phyloP scores from a whole-genome alignment of 805 yeast species.

The Monosporozyma unispora region DNA sequence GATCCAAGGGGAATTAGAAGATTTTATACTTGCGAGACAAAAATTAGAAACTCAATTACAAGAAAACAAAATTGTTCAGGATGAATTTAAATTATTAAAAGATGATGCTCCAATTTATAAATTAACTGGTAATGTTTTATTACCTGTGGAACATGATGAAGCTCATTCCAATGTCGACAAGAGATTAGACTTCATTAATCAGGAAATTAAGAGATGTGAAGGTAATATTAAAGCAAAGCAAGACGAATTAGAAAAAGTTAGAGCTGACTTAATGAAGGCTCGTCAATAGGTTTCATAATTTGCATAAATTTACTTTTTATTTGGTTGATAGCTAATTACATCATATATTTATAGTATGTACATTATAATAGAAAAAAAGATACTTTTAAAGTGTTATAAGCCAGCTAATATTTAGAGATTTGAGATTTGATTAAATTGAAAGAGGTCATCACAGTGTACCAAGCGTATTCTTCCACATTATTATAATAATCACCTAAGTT shows the following conservation, averaged over 20 bases:
- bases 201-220: conserved; percentile 75
- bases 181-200: conserved; percentile 77
- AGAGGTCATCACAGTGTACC: conserved; percentile 56
- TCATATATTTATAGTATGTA: not conserved
- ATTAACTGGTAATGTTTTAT: conserved; percentile 81
- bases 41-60: conserved; percentile 88
- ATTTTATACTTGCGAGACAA: conserved; percentile 64
- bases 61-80: conserved; percentile 82
- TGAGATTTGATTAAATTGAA: conserved; percentile 64
- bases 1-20: conserved; percentile 40
- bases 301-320: not conserved
- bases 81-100: conserved; percentile 60
- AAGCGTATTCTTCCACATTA: conserved; percentile 65
- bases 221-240: conserved; percentile 51
- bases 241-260: conserved; percentile 45
- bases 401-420: conserved; percentile 36
- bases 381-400: not conserved
- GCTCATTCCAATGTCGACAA: conserved; percentile 79
- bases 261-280: conserved; percentile 44
- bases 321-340: not conserved
- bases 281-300: conserved; percentile 19
- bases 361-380: not conserved
- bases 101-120: conserved; percentile 76
- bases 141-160: conserved; percentile 81
- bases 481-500: conserved; percentile 51